Conservation (phyloP, 768 basidiomycete genomes). For the Stropharia rugosoannulata region DNA sequence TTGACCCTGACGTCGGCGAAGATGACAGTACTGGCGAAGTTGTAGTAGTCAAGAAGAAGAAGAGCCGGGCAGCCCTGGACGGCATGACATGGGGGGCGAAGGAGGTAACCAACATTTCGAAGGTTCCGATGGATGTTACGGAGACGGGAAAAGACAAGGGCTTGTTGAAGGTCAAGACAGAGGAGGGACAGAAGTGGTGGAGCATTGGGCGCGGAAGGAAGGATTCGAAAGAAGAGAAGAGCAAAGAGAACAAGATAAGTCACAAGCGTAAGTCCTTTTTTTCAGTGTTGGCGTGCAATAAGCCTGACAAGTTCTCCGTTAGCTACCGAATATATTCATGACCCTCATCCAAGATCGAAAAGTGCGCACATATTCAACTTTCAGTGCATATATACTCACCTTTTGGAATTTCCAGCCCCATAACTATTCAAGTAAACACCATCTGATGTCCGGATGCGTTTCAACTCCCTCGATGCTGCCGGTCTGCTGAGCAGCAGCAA, state of each 20-base stretch:
- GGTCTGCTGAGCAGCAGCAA: constrained; percentile 25
- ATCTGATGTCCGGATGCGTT: constrained; percentile 45
- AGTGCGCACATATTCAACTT: constrained; percentile 25
- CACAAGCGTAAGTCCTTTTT: constrained; percentile 40
- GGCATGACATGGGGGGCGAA: constrained; percentile 55
- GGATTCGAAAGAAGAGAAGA: constrained; percentile 64
- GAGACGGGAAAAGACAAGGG: constrained; percentile 24
- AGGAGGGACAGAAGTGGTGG: constrained; percentile 64
- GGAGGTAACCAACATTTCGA: constrained; percentile 60
- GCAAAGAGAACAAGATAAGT: constrained; percentile 26
- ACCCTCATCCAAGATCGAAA: constrained; percentile 35
- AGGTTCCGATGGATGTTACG: constrained; percentile 14
- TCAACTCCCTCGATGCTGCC: constrained; percentile 60
- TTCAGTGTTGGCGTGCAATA: background rate
- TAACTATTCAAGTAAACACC: constrained; percentile 36
- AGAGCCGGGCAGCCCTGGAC: constrained; percentile 58
- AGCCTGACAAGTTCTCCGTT: background rate
- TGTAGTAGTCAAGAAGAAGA: constrained; percentile 76
- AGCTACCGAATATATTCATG: constrained; percentile 24
- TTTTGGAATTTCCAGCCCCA: constrained; percentile 34
- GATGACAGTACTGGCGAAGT: constrained; percentile 59
- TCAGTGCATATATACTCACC: background rate
- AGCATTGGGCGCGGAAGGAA: constrained; percentile 74
- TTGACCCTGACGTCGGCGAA: constrained; percentile 63
- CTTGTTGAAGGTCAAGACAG: constrained; percentile 34